Conservation (phyloP, 176 grass and related monocot genomes). For the Oryza australiensis region DNA sequence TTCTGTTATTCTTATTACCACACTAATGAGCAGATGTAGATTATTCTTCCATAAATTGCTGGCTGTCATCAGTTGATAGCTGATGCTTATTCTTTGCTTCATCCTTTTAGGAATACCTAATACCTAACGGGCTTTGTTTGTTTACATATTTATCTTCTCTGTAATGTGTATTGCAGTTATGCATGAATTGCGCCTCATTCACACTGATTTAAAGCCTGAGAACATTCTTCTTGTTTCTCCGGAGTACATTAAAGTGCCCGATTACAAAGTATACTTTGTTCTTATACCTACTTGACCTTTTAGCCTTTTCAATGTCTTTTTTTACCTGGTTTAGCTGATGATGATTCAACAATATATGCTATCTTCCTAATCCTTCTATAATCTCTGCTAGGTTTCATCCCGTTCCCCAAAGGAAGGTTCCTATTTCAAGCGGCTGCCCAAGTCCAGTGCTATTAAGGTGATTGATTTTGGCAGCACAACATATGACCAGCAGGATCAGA, state of each 20-base stretch:
- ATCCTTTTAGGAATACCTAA: slow-evolving; percentile 33
- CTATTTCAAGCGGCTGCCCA: slow-evolving; percentile 72
- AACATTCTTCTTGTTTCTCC: slow-evolving; percentile 99
- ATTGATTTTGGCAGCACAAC: slow-evolving; percentile 99
- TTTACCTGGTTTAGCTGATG: neutral
- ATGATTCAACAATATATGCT: neutral
- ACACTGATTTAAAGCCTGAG: slow-evolving; percentile 99
- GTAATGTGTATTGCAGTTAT: slow-evolving; percentile 93
- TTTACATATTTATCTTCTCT: slow-evolving; percentile 63
- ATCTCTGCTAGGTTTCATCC: slow-evolving; percentile 53
- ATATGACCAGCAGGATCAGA: slow-evolving; percentile 65
- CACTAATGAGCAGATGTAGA: slow-evolving; percentile 27
- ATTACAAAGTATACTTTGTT: slow-evolving; percentile 96
- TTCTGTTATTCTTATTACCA: slow-evolving; percentile 28
- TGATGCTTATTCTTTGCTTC: neutral
- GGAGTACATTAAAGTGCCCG: slow-evolving; percentile 94
- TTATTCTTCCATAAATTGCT: slow-evolving; percentile 20
- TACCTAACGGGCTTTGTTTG: slow-evolving; percentile 12
- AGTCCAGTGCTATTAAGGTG: slow-evolving; percentile 92
- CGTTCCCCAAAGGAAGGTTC: slow-evolving; percentile 69
- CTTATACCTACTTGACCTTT: slow-evolving; percentile 33
- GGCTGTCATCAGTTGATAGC: slow-evolving; percentile 29
- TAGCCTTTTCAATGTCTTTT: neutral
- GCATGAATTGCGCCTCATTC: slow-evolving; percentile 98
- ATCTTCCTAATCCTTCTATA: slow-evolving; percentile 23